These are phyloP conservation scores for Eudorina sp. DNA, from an alignment of 139 green algal species.

Conservation along the genomic window DNA sequence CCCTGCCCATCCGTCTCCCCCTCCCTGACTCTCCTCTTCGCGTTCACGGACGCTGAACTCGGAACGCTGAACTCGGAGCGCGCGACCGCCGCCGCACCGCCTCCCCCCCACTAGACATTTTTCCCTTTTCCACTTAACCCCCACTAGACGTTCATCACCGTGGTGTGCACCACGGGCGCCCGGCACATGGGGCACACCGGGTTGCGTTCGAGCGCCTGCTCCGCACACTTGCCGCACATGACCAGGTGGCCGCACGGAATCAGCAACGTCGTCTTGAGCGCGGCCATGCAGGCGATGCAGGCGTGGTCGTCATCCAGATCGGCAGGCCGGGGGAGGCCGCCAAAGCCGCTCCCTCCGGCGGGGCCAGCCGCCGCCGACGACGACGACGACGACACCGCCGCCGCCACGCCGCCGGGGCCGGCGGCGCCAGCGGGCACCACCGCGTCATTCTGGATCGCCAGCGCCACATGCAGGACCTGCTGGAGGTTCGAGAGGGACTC, in stretches of 20 bases:
- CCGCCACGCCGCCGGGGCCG: neutral
- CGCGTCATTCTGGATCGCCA: neutral
- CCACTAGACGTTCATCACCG: neutral
- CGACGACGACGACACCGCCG: neutral
- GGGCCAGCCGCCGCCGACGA: too few species aligned
- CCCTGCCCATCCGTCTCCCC: neutral
- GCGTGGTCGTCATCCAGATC: constrained; percentile 26
- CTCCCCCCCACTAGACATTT: neutral
- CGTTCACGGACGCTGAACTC: neutral
- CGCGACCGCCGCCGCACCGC: too few species aligned
- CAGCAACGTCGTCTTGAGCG: neutral
- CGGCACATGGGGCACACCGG: constrained; percentile 20
- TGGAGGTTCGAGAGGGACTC: neutral
- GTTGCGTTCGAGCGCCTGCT: neutral
- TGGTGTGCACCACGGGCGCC: neutral
- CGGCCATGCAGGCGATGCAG: constrained; percentile 36
- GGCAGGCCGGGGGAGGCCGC: too few species aligned
- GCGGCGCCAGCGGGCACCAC: too few species aligned
- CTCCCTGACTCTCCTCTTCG: neutral
- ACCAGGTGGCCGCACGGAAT: constrained; percentile 36
- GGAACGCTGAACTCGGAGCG: neutral
- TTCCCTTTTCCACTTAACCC: too few species aligned
- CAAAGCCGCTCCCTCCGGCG: neutral
- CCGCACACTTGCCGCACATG: neutral
- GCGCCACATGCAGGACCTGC: neutral